phyloP scores from a whole-genome alignment of 768 basidiomycete genomes.

The Grammothele lineata region DNA sequence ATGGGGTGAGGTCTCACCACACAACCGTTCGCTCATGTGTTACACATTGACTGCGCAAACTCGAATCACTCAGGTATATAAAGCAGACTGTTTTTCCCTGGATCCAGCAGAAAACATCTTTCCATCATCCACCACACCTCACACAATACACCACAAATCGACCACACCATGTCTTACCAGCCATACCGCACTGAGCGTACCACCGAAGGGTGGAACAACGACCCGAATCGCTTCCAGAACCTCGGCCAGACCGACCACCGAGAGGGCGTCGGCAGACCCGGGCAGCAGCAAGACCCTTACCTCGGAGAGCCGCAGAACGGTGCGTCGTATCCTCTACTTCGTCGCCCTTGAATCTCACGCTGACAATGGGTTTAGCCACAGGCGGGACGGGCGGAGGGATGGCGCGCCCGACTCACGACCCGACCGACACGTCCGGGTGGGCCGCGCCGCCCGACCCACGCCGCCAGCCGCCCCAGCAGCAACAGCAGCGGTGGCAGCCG shows the following conservation, averaged over 20 bases:
- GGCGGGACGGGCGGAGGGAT: background rate
- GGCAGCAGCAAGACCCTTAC: background rate
- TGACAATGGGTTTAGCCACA: too few species aligned
- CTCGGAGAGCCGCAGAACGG: background rate
- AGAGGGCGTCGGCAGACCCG: conserved; percentile 1
- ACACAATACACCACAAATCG: too few species aligned
- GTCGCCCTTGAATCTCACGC: too few species aligned
- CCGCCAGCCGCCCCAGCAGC: background rate
- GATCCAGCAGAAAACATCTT: too few species aligned
- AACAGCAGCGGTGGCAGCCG: too few species aligned
- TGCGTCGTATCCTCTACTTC: background rate
- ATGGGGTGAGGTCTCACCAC: too few species aligned
- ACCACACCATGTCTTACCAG: too few species aligned
- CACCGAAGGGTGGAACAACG: conserved; percentile 14
- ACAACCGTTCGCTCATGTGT: too few species aligned
- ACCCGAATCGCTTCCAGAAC: conserved; percentile 15
- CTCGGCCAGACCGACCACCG: conserved; percentile 4
- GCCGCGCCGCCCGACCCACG: background rate
- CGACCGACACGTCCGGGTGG: conserved; percentile 9
- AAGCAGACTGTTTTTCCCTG: background rate
- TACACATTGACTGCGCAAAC: too few species aligned
- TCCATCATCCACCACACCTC: too few species aligned
- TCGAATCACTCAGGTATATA: background rate
- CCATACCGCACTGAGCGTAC: background rate
- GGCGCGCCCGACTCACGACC: conserved; percentile 10